phyloP scores from a whole-genome alignment of 768 basidiomycete species.

The Lactarius akahatsu region DNA sequence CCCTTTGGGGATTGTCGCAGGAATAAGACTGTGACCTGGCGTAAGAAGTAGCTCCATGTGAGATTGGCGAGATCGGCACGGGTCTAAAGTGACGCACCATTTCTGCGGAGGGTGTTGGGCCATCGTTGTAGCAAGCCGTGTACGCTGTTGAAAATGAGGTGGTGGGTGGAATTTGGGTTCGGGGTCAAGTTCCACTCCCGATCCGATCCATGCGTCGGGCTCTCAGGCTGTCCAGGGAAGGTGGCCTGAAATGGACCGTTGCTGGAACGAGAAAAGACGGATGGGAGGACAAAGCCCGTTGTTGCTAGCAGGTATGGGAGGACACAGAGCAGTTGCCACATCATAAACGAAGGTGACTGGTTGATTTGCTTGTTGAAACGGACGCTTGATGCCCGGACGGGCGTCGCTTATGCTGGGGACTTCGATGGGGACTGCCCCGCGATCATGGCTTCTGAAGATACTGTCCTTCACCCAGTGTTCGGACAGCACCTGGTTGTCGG shows the following conservation, averaged over 20 bases:
- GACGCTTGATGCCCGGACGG: too few species aligned
- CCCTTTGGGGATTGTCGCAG: constrained; percentile 22
- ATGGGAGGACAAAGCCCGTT: constrained; percentile 1
- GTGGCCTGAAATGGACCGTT: constrained; percentile 30
- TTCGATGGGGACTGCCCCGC: too few species aligned
- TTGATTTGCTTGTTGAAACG: not conserved
- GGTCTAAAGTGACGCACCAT: constrained; percentile 17
- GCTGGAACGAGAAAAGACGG: constrained; percentile 25
- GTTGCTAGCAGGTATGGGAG: constrained; percentile 1
- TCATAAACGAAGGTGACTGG: not conserved
- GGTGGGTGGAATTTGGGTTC: constrained; percentile 34
- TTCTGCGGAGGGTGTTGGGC: constrained; percentile 37
- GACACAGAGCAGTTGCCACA: not conserved
- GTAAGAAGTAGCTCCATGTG: not conserved
- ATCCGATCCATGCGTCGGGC: not conserved
- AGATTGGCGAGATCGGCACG: not conserved
- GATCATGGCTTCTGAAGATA: too few species aligned
- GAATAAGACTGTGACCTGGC: constrained; percentile 24
- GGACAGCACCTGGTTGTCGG: too few species aligned
- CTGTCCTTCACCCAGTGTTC: too few species aligned
- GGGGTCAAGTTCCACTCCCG: constrained; percentile 29
- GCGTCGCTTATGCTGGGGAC: too few species aligned
- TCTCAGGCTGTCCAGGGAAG: not conserved
- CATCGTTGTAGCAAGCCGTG: constrained; percentile 40
- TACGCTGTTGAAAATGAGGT: constrained; percentile 40